These are phyloP conservation scores for Cephaloascus fragrans DNA, from an alignment of 805 yeast species.

Conservation along the genomic window DNA sequence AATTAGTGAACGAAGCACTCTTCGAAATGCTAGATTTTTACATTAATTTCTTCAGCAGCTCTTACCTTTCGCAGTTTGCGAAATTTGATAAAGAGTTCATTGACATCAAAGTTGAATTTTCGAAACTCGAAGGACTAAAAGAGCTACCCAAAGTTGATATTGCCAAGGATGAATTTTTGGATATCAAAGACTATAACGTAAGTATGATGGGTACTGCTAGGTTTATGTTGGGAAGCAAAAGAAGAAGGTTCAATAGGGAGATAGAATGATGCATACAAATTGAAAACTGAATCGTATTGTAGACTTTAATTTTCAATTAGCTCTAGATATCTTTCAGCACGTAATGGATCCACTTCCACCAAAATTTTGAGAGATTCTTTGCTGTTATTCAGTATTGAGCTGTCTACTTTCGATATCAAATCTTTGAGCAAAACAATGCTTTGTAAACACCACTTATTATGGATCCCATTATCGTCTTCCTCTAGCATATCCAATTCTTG, in stretches of 20 bases:
- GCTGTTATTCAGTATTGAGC: too few species aligned
- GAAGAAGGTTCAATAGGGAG: conserved; percentile 35
- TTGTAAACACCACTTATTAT: conserved; percentile 72
- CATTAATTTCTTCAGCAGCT: conserved; percentile 43
- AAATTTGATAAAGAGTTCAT: conserved; percentile 25
- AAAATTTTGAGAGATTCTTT: conserved; percentile 28
- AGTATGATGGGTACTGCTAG: conserved; percentile 32
- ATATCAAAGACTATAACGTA: conserved; percentile 27
- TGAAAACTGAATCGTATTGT: neutral
- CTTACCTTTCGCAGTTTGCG: conserved; percentile 29
- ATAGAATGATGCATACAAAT: conserved; percentile 8
- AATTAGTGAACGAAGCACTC: conserved; percentile 39
- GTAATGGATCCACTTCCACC: conserved; percentile 50
- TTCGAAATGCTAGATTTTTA: conserved; percentile 52
- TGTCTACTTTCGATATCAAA: too few species aligned
- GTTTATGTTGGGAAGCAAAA: conserved; percentile 42
- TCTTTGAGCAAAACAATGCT: conserved; percentile 39
- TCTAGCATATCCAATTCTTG: conserved; percentile 66
- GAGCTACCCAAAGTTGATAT: conserved; percentile 16
- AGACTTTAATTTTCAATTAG: conserved; percentile 5
- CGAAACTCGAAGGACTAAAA: conserved; percentile 21
- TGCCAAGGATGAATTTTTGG: conserved; percentile 35
- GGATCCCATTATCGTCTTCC: conserved; percentile 50
- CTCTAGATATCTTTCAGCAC: conserved; percentile 50
- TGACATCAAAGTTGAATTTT: conserved; percentile 34